Conservation (phyloP, 768 basidiomycete species). For the Krasilnikovozyma curviuscula region DNA sequence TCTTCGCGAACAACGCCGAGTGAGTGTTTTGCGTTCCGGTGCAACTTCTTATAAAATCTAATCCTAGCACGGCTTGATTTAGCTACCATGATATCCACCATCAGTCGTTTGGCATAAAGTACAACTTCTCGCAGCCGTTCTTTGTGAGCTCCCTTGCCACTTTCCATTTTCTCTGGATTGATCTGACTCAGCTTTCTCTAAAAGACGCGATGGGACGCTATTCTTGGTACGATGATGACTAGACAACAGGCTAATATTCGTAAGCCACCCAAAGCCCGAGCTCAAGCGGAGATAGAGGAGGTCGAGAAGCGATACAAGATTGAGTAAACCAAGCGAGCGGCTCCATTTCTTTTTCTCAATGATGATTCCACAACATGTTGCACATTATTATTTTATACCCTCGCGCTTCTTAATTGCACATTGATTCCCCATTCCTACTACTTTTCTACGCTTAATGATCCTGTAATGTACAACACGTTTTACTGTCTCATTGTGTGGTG, state of each 20-base stretch:
- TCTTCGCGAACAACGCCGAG: conserved; percentile 80
- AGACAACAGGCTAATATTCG: conserved; percentile 20
- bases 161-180: background rate
- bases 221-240: conserved; percentile 54
- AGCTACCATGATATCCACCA: conserved; percentile 98
- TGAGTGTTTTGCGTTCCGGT: too few relatives aligned
- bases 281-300: background rate
- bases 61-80: too few relatives aligned
- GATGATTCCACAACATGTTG: too few relatives aligned
- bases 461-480: too few relatives aligned
- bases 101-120: conserved; percentile 79
- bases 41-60: too few relatives aligned
- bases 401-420: too few relatives aligned
- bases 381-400: too few relatives aligned
- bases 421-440: too few relatives aligned
- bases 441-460: too few relatives aligned
- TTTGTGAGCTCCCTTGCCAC: background rate
- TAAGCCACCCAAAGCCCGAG: background rate
- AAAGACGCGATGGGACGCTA: conserved; percentile 63
- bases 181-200: background rate
- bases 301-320: conserved; percentile 11
- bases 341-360: too few relatives aligned
- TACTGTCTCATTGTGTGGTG: too few relatives aligned
- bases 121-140: conserved; percentile 56
- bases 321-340: too few relatives aligned